Conservation (phyloP, 2,329 filamentous ascomycete species). For the Ramularia collo-cygni region DNA sequence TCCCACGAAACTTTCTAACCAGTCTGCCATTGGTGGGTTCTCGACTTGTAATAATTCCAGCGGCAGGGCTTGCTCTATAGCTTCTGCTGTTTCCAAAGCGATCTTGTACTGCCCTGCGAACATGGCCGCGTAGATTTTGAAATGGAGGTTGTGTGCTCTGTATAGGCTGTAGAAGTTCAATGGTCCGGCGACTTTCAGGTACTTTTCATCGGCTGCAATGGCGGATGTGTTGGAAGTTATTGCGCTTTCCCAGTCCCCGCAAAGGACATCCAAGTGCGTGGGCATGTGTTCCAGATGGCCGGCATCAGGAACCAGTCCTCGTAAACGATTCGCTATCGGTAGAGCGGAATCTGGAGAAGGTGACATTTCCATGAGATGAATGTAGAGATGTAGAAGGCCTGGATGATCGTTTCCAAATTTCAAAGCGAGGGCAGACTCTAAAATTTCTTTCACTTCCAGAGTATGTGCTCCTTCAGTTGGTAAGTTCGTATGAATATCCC, state of each 20-base stretch:
- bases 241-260: conserved; percentile 62
- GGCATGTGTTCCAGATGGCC: conserved; percentile 74
- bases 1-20: conserved; percentile 64
- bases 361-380: conserved; percentile 75
- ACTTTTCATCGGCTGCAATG: conserved; percentile 61
- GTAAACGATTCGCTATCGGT: conserved; percentile 54
- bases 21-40: conserved; percentile 70
- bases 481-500: conserved; percentile 53
- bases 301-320: conserved; percentile 59
- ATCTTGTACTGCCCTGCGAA: conserved; percentile 60
- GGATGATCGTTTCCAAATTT: conserved; percentile 52
- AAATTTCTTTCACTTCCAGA: conserved; percentile 50
- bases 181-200: conserved; percentile 51
- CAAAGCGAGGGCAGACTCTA: conserved; percentile 52
- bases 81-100: conserved; percentile 53
- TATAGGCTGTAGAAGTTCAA: conserved; percentile 73
- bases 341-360: conserved; percentile 56
- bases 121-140: conserved; percentile 70
- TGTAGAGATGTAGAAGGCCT: conserved; percentile 67
- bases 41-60: conserved; percentile 57
- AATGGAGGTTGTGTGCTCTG: conserved; percentile 67
- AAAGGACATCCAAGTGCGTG: conserved; percentile 65
- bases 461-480: conserved; percentile 51
- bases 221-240: conserved; percentile 62
- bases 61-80: conserved; percentile 57